These are phyloP conservation scores for Candida pini DNA, from an alignment of 805 yeast genomes.

Conservation along the genomic window DNA sequence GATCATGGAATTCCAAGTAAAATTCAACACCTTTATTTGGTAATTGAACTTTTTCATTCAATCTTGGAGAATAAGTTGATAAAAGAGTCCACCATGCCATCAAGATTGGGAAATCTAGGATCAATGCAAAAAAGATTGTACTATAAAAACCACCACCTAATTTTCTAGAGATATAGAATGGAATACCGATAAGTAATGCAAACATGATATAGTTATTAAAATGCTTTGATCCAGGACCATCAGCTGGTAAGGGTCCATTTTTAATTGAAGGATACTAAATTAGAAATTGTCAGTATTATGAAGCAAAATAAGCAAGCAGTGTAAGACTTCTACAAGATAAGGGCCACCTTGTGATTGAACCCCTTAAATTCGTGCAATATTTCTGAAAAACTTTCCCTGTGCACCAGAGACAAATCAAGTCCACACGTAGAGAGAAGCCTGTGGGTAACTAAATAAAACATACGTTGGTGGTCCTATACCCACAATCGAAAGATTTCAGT, in stretches of 20 bases:
- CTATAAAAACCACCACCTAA: constrained; percentile 67
- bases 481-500: constrained; percentile 33
- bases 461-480: constrained; percentile 45
- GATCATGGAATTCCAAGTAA: constrained; percentile 78
- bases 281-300: no score
- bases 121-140: constrained; percentile 51
- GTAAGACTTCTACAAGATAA: no score
- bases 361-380: no score
- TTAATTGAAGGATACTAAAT: constrained; percentile 67
- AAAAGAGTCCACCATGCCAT: constrained; percentile 78
- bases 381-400: no score
- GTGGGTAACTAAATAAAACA: constrained; percentile 20
- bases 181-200: constrained; percentile 48
- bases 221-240: constrained; percentile 79
- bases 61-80: constrained; percentile 74
- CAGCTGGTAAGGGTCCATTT: constrained; percentile 86
- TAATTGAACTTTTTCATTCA: constrained; percentile 68
- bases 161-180: constrained; percentile 57
- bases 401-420: no score
- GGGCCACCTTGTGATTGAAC: no score
- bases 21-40: constrained; percentile 76
- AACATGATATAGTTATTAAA: constrained; percentile 59
- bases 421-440: no score
- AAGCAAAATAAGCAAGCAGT: not conserved
- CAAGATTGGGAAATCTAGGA: constrained; percentile 63